Conservation (phyloP, 1,284 basidiomycete genomes). For the Trichosporon asahii region DNA sequence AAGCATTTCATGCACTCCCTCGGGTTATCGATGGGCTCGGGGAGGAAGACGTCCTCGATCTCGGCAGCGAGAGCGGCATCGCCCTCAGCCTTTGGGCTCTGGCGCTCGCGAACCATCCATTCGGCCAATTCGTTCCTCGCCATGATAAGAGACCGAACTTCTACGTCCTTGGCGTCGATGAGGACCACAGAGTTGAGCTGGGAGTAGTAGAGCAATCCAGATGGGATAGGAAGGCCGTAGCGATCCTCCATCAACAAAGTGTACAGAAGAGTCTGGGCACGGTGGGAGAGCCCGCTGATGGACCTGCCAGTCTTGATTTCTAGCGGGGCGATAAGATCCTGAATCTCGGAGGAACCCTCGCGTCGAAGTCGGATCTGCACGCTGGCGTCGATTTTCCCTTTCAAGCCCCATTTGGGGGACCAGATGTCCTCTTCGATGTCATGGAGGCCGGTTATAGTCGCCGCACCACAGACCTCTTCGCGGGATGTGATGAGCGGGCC, state of each 20-base stretch:
- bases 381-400: conserved; percentile 92
- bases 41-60: conserved; percentile 61
- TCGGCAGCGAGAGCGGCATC: conserved; percentile 12
- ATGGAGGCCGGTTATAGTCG: conserved; percentile 70
- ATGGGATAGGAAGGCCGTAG: conserved; percentile 59
- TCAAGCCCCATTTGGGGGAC: conserved; percentile 90
- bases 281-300: conserved; percentile 78
- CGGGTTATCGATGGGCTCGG: conserved; percentile 79
- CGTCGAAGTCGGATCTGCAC: conserved; percentile 64
- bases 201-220: conserved; percentile 90
- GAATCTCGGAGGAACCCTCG: conserved; percentile 22
- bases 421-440: conserved; percentile 97
- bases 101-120: conserved; percentile 57
- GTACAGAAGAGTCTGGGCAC: conserved; percentile 97
- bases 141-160: conserved; percentile 76
- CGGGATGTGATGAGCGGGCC: conserved; percentile 20
- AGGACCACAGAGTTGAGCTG: conserved; percentile 81
- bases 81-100: conserved; percentile 1
- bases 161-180: conserved; percentile 72
- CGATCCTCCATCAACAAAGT: conserved; percentile 86
- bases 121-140: conserved; percentile 81
- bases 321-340: conserved; percentile 59
- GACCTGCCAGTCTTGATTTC: conserved; percentile 94
- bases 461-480: conserved; percentile 34
- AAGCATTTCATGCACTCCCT: conserved; percentile 78